phyloP scores from a whole-genome alignment of 129 eudicot species.

The Ambrosia artemisiifolia region DNA sequence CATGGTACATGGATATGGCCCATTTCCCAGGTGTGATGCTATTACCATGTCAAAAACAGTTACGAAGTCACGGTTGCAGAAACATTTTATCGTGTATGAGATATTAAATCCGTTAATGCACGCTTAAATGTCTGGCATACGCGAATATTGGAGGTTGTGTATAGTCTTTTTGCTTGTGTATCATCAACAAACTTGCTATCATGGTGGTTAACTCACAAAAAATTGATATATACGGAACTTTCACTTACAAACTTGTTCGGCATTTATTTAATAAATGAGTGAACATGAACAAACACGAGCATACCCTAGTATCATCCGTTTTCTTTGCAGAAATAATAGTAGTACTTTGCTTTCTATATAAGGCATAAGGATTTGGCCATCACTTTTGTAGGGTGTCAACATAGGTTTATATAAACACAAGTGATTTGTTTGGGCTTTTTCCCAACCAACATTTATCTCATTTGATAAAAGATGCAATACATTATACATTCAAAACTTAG shows the following conservation, averaged over 20 bases:
- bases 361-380: no score
- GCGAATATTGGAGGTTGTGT: background rate
- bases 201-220: background rate
- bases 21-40: no score
- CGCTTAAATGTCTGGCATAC: background rate
- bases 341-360: background rate
- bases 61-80: no score
- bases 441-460: background rate
- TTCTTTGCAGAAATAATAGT: background rate
- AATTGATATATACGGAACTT: no score
- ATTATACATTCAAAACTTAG: background rate
- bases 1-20: no score
- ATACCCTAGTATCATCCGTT: background rate
- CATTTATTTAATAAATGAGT: no score
- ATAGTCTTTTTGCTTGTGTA: background rate
- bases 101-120: background rate
- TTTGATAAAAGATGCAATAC: background rate
- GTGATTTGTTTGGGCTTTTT: background rate
- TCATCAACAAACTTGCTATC: no score
- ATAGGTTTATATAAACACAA: background rate
- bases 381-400: no score
- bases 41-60: no score
- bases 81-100: no score
- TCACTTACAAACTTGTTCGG: background rate
- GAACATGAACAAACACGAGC: no score